These are phyloP conservation scores for Saccharomyces hybrid DNA, from an alignment of 1,139 yeast genomes.

Conservation along the genomic window DNA sequence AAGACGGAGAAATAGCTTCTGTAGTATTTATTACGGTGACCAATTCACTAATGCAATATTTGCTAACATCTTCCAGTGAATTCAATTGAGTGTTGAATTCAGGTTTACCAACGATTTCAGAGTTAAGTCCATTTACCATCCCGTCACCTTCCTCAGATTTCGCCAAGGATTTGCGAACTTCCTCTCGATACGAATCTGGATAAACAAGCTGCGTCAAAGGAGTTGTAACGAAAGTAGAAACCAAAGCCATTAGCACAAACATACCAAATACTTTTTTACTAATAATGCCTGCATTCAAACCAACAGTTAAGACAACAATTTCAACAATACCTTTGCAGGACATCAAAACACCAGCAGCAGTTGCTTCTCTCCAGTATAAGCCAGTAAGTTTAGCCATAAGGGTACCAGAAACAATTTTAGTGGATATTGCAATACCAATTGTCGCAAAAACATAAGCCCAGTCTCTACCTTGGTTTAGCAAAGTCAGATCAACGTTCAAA, in stretches of 20 bases:
- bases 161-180: constrained; percentile 32
- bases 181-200: constrained; percentile 53
- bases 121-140: constrained; percentile 36
- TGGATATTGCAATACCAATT: constrained; percentile 54
- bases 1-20: constrained; percentile 23
- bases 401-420: constrained; percentile 60
- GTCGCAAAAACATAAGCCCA: constrained; percentile 73
- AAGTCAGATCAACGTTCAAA: constrained; percentile 56
- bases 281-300: constrained; percentile 61
- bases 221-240: constrained; percentile 66
- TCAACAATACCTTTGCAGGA: constrained; percentile 83
- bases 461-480: constrained; percentile 53
- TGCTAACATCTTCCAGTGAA: constrained; percentile 27
- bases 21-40: constrained; percentile 21
- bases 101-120: constrained; percentile 3
- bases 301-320: constrained; percentile 68
- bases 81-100: constrained; percentile 5
- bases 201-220: constrained; percentile 56
- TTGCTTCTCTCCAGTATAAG: constrained; percentile 60
- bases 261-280: constrained; percentile 59
- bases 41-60: constrained; percentile 16
- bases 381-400: constrained; percentile 55
- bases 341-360: constrained; percentile 75
- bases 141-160: constrained; percentile 27
- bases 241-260: constrained; percentile 75